These are phyloP conservation scores for Primulina huaijiensis DNA, from an alignment of 257 asterid species.

Conservation along the genomic window DNA sequence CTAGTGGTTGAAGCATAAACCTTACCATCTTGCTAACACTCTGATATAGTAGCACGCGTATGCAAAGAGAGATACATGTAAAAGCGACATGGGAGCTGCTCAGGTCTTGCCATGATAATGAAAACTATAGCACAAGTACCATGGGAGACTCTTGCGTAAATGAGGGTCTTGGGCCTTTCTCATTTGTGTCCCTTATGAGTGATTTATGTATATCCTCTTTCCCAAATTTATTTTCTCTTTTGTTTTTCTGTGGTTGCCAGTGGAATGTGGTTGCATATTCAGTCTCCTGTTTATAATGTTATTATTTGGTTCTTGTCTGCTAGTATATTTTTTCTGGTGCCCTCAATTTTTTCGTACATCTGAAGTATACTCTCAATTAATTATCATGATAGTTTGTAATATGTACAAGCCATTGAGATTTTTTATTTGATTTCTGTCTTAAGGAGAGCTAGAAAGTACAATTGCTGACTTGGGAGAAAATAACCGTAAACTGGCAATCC, in stretches of 20 bases:
- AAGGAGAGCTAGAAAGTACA: conserved; percentile 77
- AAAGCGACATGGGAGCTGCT: not conserved
- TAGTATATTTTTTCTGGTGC: not conserved
- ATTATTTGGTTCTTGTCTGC: not conserved
- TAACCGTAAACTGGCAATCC: conserved; percentile 60
- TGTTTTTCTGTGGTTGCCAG: too few species aligned
- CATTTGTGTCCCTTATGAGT: not conserved
- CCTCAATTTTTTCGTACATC: not conserved
- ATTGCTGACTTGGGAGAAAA: conserved; percentile 73
- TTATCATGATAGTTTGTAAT: conserved; percentile 1
- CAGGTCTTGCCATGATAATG: not conserved
- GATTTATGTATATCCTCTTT: not conserved
- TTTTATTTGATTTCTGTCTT: conserved; percentile 22
- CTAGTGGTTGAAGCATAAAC: not conserved
- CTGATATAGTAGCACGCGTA: not conserved
- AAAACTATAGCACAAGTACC: not conserved
- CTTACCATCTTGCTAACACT: not conserved
- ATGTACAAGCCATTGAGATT: conserved; percentile 12
- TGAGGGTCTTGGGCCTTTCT: not conserved
- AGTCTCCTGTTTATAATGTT: not conserved
- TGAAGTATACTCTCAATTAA: not conserved
- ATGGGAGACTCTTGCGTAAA: not conserved
- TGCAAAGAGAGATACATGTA: not conserved
- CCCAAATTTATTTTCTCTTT: not conserved
- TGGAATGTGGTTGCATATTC: too few species aligned